Percentiles rank a stretch among this genome's conserved stretches.
phyloP scores from a whole-genome alignment of 805 yeast genomes.

The Metschnikowia noctiluminum region DNA sequence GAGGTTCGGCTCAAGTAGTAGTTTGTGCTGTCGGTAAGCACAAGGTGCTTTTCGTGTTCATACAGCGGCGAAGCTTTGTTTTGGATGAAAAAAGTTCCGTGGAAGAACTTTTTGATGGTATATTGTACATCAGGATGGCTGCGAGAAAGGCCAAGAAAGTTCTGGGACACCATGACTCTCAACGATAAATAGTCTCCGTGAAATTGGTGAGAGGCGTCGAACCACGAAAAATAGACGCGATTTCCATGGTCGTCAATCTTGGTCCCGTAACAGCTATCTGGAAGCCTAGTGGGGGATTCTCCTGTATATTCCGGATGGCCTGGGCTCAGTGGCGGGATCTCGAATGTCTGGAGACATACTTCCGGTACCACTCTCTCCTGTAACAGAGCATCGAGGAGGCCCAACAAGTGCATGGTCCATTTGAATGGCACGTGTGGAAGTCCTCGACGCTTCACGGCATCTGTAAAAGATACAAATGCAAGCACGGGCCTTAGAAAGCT shows the following conservation, averaged over 20 bases:
- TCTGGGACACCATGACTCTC: conserved; percentile 11
- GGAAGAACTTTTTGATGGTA: conserved; percentile 20
- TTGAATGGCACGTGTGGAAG: conserved; percentile 17
- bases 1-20: conserved; percentile 23
- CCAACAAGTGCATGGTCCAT: conserved; percentile 15
- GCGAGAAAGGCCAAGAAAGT: conserved; percentile 16
- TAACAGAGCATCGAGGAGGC: conserved; percentile 17
- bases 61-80: conserved; percentile 12
- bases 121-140: conserved; percentile 28
- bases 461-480: conserved; percentile 25
- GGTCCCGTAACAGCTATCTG: conserved; percentile 11
- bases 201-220: conserved; percentile 16
- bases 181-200: conserved; percentile 13
- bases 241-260: conserved; percentile 7
- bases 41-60: conserved; percentile 9
- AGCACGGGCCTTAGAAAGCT: conserved; percentile 25
- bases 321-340: conserved; percentile 24
- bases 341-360: conserved; percentile 19
- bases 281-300: conserved; percentile 3
- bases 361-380: conserved; percentile 25
- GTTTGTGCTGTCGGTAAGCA: conserved; percentile 25
- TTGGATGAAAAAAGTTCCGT: conserved; percentile 24
- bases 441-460: conserved; percentile 20
- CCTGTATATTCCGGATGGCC: conserved; percentile 29
- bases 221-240: conserved; percentile 13